Base-by-base conservation (phyloP, 1,284 basidiomycete species). In the Papiliotrema flavescens region DNA sequence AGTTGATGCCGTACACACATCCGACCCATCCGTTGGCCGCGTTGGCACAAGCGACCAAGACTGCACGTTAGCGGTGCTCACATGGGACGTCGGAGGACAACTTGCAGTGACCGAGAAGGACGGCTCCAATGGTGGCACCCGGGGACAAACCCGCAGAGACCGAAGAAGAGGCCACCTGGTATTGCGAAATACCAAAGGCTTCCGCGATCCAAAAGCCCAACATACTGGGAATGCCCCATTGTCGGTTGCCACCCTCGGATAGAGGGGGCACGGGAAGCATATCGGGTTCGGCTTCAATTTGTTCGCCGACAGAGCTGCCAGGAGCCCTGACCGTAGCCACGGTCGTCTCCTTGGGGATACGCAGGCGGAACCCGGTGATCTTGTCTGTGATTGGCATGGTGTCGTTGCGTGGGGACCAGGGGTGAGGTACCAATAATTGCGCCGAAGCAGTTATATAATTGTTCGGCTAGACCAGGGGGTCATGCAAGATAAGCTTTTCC, bases 31-130 rank as follows among this genome's bases (percentile, higher is more conserved):
- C 61, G 20, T 50, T 60, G 0, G 46, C 43, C 1, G 61, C 59
- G 52, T 55, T 56, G 23, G 56, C 53, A 13, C 49, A 50, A 22
- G 42, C 51, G 26, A 63, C 49, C 34, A 63, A 40, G 54, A 56
- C 47, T 49, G n/a, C 9, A 6, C n/a, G 43, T 49, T 13, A 49
- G 47, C 22, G n/a, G 7, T 32, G 17, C 26, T 32, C 17, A 9
- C 7, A 17, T 11, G 24, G 9, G 26, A 6, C 4, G 13, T 6
- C 7, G 6, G 15, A 34, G 46, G n/a, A 32, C 26, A 5, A 47
- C 46, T 35, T 47, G 32, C 57, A 61, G 49, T 63, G 62, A 13
- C 62, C 62, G 28, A 64, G 57, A 5, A 62, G 49, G n/a, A 64
- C 60, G 11, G 62, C 62, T 13, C 57, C 62, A 47, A 64, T 64